Conservation (phyloP, 306 rosid genomes). For the Rosa rugosa region DNA sequence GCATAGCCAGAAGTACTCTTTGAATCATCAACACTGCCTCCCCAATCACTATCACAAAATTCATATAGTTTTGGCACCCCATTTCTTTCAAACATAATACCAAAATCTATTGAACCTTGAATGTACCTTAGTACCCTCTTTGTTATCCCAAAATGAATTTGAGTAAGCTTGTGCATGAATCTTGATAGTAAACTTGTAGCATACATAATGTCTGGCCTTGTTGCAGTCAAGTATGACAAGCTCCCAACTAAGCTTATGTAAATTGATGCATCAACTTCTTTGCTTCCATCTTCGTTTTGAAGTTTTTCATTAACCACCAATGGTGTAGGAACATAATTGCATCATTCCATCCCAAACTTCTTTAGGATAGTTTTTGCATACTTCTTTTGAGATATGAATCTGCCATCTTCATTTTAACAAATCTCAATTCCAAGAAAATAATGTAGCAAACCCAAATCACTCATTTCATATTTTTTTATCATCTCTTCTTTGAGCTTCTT, state of each 20-base stretch:
- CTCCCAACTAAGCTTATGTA: not conserved
- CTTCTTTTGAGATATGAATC: not conserved
- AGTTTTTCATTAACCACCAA: not conserved
- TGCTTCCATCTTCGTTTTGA: not conserved
- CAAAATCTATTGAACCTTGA: not conserved
- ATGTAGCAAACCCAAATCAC: not conserved
- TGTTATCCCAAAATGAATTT: not conserved
- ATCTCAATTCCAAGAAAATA: not conserved
- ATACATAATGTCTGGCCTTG: not conserved
- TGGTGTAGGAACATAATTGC: not conserved
- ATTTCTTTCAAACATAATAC: not conserved
- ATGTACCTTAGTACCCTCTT: not conserved
- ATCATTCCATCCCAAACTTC: not conserved
- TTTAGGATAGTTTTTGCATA: not conserved
- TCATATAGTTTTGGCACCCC: not conserved
- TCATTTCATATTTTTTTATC: not conserved
- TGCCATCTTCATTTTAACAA: not conserved
- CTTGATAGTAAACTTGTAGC: not conserved
- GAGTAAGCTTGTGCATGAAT: not conserved
- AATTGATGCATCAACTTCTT: not conserved
- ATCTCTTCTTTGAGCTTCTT: not conserved
- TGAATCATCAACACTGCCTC: not conserved
- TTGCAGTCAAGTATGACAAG: not conserved
- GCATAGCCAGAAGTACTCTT: not conserved
- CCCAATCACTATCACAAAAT: conserved; percentile 1